phyloP scores from a whole-genome alignment of 2,329 filamentous ascomycete species.

The Paecilomyces fulvus region DNA sequence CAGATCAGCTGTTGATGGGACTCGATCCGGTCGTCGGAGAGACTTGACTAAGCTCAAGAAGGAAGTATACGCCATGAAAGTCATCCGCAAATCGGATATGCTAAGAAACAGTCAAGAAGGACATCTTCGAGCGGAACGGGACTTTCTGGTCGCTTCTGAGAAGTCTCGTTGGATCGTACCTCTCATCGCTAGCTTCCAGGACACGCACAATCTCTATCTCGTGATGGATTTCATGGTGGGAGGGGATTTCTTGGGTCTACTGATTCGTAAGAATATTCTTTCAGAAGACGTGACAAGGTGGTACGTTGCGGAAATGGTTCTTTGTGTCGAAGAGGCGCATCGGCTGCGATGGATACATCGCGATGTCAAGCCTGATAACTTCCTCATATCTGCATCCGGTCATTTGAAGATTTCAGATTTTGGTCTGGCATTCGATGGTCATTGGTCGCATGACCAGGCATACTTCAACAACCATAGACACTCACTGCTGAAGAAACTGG shows the following conservation, averaged over 20 bases:
- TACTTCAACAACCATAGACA: constrained; percentile 83
- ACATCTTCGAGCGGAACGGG: constrained; percentile 80
- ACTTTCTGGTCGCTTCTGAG: constrained; percentile 82
- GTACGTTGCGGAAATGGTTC: constrained; percentile 92
- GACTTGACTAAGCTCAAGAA: constrained; percentile 30
- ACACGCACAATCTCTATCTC: constrained; percentile 73
- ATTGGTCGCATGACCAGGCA: constrained; percentile 83
- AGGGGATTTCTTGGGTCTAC: constrained; percentile 79
- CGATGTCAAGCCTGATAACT: constrained; percentile 96
- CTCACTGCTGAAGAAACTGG: constrained; percentile 65
- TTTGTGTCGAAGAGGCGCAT: constrained; percentile 90
- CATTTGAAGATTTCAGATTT: constrained; percentile 97
- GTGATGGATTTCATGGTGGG: constrained; percentile 99
- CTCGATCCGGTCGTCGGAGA: constrained; percentile 18
- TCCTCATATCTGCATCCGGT: constrained; percentile 77
- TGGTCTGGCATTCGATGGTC: constrained; percentile 86
- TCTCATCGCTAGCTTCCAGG: constrained; percentile 81
- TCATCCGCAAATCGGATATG: constrained; percentile 92
- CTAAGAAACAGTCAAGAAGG: constrained; percentile 84
- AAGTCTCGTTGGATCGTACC: constrained; percentile 88
- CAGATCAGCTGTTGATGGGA: constrained; percentile 14
- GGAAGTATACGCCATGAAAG: constrained; percentile 89
- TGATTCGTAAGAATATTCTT: constrained; percentile 78
- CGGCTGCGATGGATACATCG: constrained; percentile 84
- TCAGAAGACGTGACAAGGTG: constrained; percentile 71